phyloP scores from a whole-genome alignment of 305 asterid genomes.

The Fraxinus xanthoxyloides region DNA sequence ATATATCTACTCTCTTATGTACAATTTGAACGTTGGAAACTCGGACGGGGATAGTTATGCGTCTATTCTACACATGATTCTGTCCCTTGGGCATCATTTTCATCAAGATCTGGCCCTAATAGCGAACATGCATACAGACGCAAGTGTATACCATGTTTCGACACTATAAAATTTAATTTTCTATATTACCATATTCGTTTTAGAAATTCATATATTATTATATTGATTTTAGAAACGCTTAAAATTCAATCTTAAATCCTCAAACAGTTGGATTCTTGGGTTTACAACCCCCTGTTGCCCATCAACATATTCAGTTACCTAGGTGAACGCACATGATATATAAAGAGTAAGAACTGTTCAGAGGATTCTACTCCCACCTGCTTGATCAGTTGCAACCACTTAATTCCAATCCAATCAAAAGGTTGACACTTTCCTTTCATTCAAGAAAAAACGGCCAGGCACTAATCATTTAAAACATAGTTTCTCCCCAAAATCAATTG shows the following conservation, averaged over 20 bases:
- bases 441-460: slow-evolving; percentile 2
- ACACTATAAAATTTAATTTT: not conserved
- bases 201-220: not conserved
- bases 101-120: not conserved
- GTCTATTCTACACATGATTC: not conserved
- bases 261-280: not conserved
- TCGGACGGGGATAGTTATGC: not conserved
- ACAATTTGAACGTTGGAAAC: not conserved
- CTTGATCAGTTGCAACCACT: not conserved
- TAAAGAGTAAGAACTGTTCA: slow-evolving; percentile 9
- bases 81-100: not conserved
- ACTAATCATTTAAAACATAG: not conserved
- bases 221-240: not conserved
- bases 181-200: not conserved
- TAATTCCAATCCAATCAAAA: not conserved
- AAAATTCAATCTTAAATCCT: not conserved
- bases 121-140: not conserved
- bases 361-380: not conserved
- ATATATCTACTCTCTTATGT: not conserved
- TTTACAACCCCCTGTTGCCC: not conserved
- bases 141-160: not conserved
- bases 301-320: not conserved
- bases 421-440: not conserved
- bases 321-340: not conserved
- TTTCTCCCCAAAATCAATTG: slow-evolving; percentile 2